Evolutionary conservation across 148 eudicot genomes (phyloP).

Genomic region (Fagopyrum esculentum): DNA sequence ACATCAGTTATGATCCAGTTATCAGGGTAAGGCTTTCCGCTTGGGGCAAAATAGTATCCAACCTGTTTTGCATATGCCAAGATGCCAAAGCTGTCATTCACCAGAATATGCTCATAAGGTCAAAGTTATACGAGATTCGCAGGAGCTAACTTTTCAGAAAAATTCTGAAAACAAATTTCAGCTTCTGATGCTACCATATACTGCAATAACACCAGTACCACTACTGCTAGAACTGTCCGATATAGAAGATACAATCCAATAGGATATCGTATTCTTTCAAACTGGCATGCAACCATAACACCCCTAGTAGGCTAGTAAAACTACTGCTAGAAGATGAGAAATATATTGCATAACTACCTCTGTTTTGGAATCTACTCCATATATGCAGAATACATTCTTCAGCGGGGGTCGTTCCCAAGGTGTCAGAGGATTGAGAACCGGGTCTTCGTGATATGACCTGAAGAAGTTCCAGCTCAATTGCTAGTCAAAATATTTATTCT

Average conservation of each 20-base stretch:
- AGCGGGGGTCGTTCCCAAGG: conserved; percentile 98
- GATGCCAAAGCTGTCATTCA: conserved; percentile 40
- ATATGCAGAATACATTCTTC: conserved; percentile 91
- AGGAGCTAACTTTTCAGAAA: background rate
- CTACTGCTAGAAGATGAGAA: background rate
- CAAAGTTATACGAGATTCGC: background rate
- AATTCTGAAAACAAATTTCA: background rate
- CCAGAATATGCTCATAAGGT: conserved; percentile 7
- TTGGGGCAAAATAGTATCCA: conserved; percentile 96
- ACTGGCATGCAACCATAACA: background rate
- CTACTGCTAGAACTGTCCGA: background rate
- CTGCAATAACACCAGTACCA: background rate
- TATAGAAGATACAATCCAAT: background rate
- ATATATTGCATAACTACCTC: conserved; percentile 51
- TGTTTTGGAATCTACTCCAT: conserved; percentile 83
- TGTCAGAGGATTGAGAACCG: conserved; percentile 78
- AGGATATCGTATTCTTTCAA: background rate
- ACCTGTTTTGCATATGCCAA: conserved; percentile 68
- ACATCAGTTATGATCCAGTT: conserved; percentile 97
- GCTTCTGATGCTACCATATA: background rate
- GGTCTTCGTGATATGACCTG: conserved; percentile 91
- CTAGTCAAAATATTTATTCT: no score
- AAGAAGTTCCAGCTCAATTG: background rate
- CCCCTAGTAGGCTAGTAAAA: background rate
- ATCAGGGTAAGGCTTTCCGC: conserved; percentile 99